These are phyloP conservation scores for Diplodia seriata DNA, from an alignment of 2,329 filamentous ascomycete genomes.

Conservation along the genomic window DNA sequence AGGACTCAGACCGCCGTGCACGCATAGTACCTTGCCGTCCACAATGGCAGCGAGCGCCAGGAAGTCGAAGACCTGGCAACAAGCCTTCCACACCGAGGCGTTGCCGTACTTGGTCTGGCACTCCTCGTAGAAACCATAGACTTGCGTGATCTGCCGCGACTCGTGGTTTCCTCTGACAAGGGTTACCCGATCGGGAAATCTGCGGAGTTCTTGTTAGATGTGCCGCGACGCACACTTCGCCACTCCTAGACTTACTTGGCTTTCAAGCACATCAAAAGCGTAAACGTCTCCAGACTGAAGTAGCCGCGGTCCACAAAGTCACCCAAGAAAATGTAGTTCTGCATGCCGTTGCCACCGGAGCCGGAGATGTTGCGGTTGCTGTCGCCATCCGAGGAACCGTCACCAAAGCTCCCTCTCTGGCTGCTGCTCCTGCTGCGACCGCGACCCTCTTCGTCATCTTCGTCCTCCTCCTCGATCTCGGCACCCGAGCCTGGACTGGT, in stretches of 20 bases:
- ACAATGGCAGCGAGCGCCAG: constrained; percentile 96
- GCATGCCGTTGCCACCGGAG: constrained; percentile 61
- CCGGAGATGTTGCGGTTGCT: constrained; percentile 48
- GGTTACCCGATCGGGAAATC: constrained; percentile 75
- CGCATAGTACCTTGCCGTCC: constrained; percentile 98
- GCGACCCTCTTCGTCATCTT: constrained; percentile 56
- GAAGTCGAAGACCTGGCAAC: constrained; percentile 98
- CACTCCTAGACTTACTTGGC: constrained; percentile 63
- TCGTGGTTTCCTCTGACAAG: constrained; percentile 88
- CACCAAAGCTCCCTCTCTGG: constrained; percentile 48
- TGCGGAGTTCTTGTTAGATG: constrained; percentile 42
- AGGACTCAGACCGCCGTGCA: constrained; percentile 95
- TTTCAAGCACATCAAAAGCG: constrained; percentile 74
- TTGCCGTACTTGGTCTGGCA: constrained; percentile 99
- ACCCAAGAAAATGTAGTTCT: constrained; percentile 75
- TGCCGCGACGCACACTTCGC: not conserved
- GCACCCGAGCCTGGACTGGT: constrained; percentile 49
- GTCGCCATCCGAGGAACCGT: constrained; percentile 50
- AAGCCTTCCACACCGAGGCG: constrained; percentile 99
- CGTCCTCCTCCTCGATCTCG: constrained; percentile 59
- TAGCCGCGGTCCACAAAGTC: constrained; percentile 79
- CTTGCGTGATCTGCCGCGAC: constrained; percentile 97
- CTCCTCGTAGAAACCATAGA: constrained; percentile 99
- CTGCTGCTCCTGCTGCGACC: constrained; percentile 54
- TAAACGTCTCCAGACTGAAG: constrained; percentile 76